Evolutionary conservation across 768 basidiomycete species (phyloP), one percentile per base, ranked within the genome.

Genomic region (Sporobolomyces pararoseus): DNA sequence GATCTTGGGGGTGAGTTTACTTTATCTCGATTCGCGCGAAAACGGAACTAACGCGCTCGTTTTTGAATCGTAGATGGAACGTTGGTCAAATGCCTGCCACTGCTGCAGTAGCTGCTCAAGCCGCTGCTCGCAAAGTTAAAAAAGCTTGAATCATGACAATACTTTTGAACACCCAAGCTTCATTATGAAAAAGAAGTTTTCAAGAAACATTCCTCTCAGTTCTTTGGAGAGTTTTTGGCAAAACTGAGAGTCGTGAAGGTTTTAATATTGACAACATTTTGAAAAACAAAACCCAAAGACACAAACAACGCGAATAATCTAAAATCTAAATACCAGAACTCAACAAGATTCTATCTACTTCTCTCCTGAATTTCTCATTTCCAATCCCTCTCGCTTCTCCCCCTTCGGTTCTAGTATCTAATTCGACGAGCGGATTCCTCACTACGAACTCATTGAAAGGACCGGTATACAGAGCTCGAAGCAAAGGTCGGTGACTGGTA

Each of bases 381-480:
- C 97, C 95, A 58, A 98, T 86, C 29, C 95, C 95, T 54, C 85
- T 84, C 72, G 87, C 87, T 75, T 83, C 95, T 54, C 85, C 84
- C 72, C 87, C 87, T 75, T 83, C 82, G 10, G n/a, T 44, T 16
- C 59, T 39, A 17, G 90, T 91, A 79, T 96, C 89, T 44, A 71
- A 34, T 86, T 92, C 83, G 5, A 89, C 84, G 37, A 97, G 83
- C 4, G 95, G 95, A 77, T 98, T 97, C 62, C 91, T 86, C 52
- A 94, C 91, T 35, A 96, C 92, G 77, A 88, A 91, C 79, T 96
- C 91, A 50, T 96, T 79, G 81, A 97, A 98, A 0, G 93, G 91
- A 4, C 91, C 92, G n/a, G 85, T 83, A 79, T 97, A 94, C 73
- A 97, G 86, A 66, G 91, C 89, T n/a, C 89, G 86, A 46, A 97